A percentile compares a stretch with the other conserved stretches of the same genome.
Evolutionary conservation across 1,284 basidiomycete genomes (phyloP).

Genomic region (Ceratobasidium sp.): DNA sequence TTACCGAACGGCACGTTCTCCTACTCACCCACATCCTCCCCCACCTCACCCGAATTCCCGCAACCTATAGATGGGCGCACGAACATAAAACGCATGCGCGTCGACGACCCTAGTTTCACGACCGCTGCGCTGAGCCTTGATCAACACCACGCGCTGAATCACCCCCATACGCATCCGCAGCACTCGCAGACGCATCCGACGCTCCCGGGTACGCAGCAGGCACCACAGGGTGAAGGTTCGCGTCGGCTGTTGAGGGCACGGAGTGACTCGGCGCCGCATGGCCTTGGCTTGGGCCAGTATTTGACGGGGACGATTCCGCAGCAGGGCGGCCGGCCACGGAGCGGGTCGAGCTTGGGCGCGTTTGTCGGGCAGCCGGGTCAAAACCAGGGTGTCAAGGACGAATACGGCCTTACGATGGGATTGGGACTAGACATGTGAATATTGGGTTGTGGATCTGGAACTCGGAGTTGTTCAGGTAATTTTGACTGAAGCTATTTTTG

Average conservation of each 20-base stretch:
- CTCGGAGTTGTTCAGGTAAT: not conserved
- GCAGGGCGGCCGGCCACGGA: constrained; percentile 27
- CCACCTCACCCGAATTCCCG: constrained; percentile 67
- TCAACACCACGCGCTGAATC: constrained; percentile 19
- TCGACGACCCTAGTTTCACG: constrained; percentile 15
- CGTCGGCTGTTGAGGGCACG: constrained; percentile 54
- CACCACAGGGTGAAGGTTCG: constrained; percentile 14
- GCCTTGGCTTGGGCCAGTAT: constrained; percentile 52
- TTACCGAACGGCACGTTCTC: constrained; percentile 32
- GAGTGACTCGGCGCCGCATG: constrained; percentile 60
- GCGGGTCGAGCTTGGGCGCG: constrained; percentile 19
- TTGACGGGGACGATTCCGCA: constrained; percentile 19
- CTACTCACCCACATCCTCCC: constrained; percentile 48
- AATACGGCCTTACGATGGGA: constrained; percentile 4
- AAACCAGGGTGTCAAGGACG: constrained; percentile 27
- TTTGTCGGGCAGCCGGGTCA: constrained; percentile 7
- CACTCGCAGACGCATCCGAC: constrained; percentile 50
- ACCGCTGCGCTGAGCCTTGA: constrained; percentile 6
- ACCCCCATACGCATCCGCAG: constrained; percentile 44
- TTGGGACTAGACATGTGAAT: constrained; percentile 28
- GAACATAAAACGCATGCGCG: constrained; percentile 28
- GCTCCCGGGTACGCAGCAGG: constrained; percentile 10
- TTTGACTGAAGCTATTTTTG: not conserved
- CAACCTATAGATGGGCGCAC: constrained; percentile 19
- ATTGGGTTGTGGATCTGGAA: not conserved